Evolutionary conservation across 176 grass and related monocot genomes (phyloP), one percentile per base, ranked within the genome.

Genomic region (Alloteropsis semialata): DNA sequence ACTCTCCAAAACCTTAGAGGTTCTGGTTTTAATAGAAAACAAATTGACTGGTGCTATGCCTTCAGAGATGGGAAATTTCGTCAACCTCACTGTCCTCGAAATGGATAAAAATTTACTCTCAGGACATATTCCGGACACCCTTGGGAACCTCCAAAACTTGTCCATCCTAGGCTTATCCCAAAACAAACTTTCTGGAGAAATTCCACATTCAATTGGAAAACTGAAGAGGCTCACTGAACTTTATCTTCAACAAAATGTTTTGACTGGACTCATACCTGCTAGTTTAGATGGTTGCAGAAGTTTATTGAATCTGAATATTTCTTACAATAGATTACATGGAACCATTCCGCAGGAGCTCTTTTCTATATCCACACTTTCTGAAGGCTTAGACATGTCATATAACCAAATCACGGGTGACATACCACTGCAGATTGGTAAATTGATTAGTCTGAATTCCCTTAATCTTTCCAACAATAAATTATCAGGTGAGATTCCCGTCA

Each of bases 231-330:
- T 90, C 12, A 51, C 13, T 54, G 13, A 30, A 3, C 42, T 90
- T 59, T 11, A 11, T 28, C 24, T 90, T 8, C 6, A 57, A 30
- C 66, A 55, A 14, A 90, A 90, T 34, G 21, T 15, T 12, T 57
- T 90, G 5, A 48, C 0, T 1, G 83, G 88, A 13, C 9, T 4
- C 21, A 82, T 90, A 63, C 64, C 77, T 21, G 5, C 50, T 0
- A 62, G 21, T 3, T 65, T 86, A 45, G 37, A 4, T 0, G 5
- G 24, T 3, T 90, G 53, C n/a, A 80, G 38, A 17, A 19, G 36
- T 7, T 49, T 90, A 58, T 13, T 32, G 17, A 78, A 24, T 44
- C 32, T 90, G 0, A 69, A 90, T 54, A 36, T 90, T 14, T 85
- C 76, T n/a, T 1, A 25, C 5, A 90, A 90, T 66, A 21, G 11